Conservation (phyloP, 257 asterid species). For the Capsicum pubescens region DNA sequence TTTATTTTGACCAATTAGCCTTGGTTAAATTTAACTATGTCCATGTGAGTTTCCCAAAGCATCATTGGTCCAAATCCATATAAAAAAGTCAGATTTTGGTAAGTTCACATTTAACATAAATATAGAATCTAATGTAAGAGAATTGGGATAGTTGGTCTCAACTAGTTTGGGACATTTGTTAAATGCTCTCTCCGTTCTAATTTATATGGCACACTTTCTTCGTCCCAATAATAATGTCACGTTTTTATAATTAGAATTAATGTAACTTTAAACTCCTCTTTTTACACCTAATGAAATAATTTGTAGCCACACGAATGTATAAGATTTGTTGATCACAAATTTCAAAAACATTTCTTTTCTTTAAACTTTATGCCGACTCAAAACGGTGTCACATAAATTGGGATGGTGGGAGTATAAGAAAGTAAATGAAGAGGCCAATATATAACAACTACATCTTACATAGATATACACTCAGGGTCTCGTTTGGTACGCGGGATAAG, state of each 20-base stretch:
- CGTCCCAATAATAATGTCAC: background rate
- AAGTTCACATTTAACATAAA: background rate
- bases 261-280: background rate
- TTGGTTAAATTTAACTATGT: background rate
- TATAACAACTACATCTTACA: background rate
- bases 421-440: background rate
- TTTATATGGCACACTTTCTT: background rate
- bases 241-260: no score
- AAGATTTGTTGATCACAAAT: background rate
- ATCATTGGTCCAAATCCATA: background rate
- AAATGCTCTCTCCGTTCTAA: background rate
- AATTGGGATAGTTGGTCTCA: background rate
- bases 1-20: background rate
- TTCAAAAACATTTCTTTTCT: background rate
- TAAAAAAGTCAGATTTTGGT: background rate
- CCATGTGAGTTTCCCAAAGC: background rate
- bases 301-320: no score
- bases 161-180: background rate
- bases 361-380: background rate
- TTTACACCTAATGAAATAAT: no score
- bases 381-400: background rate
- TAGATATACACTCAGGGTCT: background rate
- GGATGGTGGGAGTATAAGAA: no score
- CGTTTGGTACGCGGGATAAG: no score
- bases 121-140: background rate